These are phyloP conservation scores for Populus hybrid DNA, from an alignment of 441 rosid genomes.

Conservation along the genomic window DNA sequence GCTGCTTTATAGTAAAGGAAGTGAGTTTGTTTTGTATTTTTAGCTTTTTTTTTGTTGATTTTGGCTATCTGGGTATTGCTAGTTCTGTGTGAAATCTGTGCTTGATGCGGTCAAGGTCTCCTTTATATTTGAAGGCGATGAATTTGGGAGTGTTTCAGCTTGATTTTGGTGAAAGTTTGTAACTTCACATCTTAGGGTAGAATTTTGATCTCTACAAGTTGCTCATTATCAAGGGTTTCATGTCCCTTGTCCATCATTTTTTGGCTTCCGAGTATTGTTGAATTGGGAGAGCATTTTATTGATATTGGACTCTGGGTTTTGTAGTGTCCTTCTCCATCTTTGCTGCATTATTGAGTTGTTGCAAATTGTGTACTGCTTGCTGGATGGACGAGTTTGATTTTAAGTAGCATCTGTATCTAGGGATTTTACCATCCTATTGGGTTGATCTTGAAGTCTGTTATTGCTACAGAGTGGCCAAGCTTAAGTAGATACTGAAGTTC, in stretches of 20 bases:
- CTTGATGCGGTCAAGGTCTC: neutral
- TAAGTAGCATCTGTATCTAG: neutral
- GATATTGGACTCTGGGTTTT: slow-evolving; percentile 5
- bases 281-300: neutral
- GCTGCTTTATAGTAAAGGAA: neutral
- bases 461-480: slow-evolving; percentile 11
- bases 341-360: slow-evolving; percentile 2
- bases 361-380: neutral
- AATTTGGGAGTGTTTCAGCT: slow-evolving; percentile 12
- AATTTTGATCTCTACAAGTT: slow-evolving; percentile 7
- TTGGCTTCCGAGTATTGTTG: slow-evolving; percentile 1
- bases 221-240: neutral
- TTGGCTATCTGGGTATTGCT: slow-evolving; percentile 19
- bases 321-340: neutral
- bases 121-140: neutral
- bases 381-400: neutral
- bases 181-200: neutral
- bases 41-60: slow-evolving; percentile 20
- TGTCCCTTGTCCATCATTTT: neutral
- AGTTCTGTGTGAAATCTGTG: neutral
- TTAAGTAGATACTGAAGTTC: neutral
- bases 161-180: slow-evolving; percentile 10
- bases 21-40: slow-evolving; percentile 13
- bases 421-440: neutral
- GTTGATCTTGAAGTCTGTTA: slow-evolving; percentile 18